Evolutionary conservation across 441 rosid species (phyloP).

Genomic region (Francoa sonchifolia): DNA sequence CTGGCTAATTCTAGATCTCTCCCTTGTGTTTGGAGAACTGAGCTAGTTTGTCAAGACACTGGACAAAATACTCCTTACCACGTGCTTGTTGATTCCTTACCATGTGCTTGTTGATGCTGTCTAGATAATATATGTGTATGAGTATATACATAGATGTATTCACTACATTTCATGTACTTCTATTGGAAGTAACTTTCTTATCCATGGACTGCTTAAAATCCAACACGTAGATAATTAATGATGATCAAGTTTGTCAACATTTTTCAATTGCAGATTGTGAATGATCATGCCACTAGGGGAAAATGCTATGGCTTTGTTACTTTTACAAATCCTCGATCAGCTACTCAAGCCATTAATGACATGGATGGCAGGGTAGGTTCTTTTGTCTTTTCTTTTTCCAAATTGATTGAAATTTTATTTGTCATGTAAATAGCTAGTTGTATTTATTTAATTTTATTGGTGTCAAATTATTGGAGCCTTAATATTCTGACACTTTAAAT

Average conservation of each 20-base stretch:
- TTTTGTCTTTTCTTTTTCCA: conserved; percentile 3
- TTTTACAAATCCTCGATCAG: conserved; percentile 63
- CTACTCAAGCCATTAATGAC: conserved; percentile 60
- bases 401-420: not conserved
- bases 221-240: not conserved
- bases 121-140: not conserved
- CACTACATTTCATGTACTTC: not conserved
- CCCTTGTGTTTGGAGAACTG: no score
- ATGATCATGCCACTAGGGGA: conserved; percentile 57
- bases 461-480: conserved; percentile 7
- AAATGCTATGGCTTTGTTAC: conserved; percentile 82
- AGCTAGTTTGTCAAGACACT: no score
- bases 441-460: not conserved
- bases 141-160: not conserved
- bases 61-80: no score
- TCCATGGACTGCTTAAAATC: not conserved
- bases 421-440: not conserved
- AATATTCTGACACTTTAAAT: conserved; percentile 16
- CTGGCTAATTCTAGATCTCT: no score
- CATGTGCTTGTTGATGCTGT: not conserved
- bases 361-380: conserved; percentile 71
- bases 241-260: conserved; percentile 1
- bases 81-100: no score
- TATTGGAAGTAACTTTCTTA: not conserved
- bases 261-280: conserved; percentile 43